phyloP scores from a whole-genome alignment of 208 protist genomes.

The Borovskyia barvae region DNA sequence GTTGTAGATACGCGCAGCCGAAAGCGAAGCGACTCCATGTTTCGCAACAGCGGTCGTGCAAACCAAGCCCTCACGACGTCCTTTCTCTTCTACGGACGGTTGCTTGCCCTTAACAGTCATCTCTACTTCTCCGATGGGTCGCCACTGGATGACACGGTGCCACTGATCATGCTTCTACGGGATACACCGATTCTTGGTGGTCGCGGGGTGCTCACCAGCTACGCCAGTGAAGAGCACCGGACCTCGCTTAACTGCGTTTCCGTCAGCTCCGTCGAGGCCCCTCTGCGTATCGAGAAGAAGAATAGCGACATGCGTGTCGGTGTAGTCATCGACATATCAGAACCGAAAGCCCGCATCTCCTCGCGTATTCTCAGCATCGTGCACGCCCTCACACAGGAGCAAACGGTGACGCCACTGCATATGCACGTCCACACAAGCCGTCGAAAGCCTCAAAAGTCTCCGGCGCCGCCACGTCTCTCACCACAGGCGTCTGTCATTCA shows the following conservation, averaged over 20 bases:
- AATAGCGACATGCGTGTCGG: conserved; percentile 29
- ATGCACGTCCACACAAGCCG: background rate
- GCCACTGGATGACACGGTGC: conserved; percentile 24
- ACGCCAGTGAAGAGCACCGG: conserved; percentile 38
- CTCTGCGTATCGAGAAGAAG: conserved; percentile 49
- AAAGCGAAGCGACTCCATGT: conserved; percentile 1
- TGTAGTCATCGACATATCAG: conserved; percentile 65
- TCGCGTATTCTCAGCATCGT: conserved; percentile 67
- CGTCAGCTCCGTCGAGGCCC: conserved; percentile 56
- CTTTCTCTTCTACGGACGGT: conserved; percentile 44
- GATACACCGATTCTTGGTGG: conserved; percentile 69
- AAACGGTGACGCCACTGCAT: conserved; percentile 18
- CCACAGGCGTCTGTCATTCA: too few species aligned
- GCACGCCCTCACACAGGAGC: conserved; percentile 51
- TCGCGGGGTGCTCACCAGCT: conserved; percentile 59
- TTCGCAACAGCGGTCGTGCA: background rate
- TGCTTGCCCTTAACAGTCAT: conserved; percentile 48
- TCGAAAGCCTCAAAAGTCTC: background rate
- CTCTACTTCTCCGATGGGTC: conserved; percentile 75
- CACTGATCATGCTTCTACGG: conserved; percentile 24
- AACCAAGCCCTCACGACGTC: conserved; percentile 16
- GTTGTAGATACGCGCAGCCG: background rate
- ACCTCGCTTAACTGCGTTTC: conserved; percentile 51
- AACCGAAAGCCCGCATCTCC: conserved; percentile 56
- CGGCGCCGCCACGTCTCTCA: background rate